phyloP scores from a whole-genome alignment of 371 early-diverging fungal genomes.

The Capniomyces stellatus region DNA sequence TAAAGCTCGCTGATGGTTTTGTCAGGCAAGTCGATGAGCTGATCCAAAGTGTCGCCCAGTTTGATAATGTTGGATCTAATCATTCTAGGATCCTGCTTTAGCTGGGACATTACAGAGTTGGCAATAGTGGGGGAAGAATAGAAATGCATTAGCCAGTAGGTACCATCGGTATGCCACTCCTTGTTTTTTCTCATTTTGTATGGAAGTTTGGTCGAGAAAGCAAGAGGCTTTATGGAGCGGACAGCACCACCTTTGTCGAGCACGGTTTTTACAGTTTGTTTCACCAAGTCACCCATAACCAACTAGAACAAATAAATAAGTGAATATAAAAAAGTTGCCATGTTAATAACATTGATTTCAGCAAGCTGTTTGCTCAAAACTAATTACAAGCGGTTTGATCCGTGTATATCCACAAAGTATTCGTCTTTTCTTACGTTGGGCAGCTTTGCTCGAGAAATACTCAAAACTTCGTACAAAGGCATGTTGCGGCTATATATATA shows the following conservation, averaged over 20 bases:
- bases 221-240: constrained; percentile 21
- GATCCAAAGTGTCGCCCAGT: constrained; percentile 8
- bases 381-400: too few species aligned
- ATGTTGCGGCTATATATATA: too few species aligned
- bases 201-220: constrained; percentile 16
- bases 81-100: constrained; percentile 18
- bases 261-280: constrained; percentile 14
- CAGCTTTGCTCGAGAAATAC: constrained; percentile 13
- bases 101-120: constrained; percentile 8
- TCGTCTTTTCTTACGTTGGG: constrained; percentile 4
- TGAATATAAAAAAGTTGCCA: background rate
- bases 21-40: background rate
- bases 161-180: constrained; percentile 21
- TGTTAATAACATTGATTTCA: too few species aligned
- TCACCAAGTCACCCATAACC: constrained; percentile 12
- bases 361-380: too few species aligned
- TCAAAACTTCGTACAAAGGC: constrained; percentile 23
- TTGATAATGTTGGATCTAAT: constrained; percentile 20
- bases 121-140: constrained; percentile 16
- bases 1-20: background rate
- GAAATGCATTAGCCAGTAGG: constrained; percentile 25
- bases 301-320: constrained; percentile 4
- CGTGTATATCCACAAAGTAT: too few species aligned
- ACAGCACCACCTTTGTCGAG: constrained; percentile 22
- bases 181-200: constrained; percentile 22